Percentiles rank a stretch among this genome's conserved stretches.
These are phyloP conservation scores for Cucurbita ficifolia DNA, from an alignment of 306 rosid genomes.

Conservation along the genomic window DNA sequence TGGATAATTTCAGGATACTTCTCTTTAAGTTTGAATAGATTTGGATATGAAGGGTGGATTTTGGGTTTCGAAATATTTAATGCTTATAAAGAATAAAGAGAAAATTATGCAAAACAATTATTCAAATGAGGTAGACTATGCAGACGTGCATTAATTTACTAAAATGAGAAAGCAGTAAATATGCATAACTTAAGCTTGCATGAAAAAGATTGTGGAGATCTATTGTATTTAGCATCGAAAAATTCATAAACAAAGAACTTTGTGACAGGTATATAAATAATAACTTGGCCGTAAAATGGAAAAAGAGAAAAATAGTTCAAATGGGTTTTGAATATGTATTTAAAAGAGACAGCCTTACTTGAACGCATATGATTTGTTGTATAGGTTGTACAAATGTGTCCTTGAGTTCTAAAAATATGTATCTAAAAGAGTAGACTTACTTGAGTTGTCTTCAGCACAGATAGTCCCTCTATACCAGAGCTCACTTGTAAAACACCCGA, in stretches of 20 bases:
- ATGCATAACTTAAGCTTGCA: not conserved
- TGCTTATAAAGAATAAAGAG: not conserved
- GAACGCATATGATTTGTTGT: not conserved
- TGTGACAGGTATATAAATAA: too few species aligned
- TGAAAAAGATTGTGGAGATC: not conserved
- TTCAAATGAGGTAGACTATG: not conserved
- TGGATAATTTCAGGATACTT: not conserved
- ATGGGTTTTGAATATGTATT: not conserved
- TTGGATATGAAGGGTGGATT: not conserved
- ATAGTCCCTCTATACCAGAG: slow-evolving; percentile 75
- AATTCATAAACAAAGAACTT: not conserved
- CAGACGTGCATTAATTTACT: not conserved
- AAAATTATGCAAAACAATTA: not conserved
- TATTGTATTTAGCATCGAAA: not conserved
- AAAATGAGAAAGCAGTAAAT: not conserved
- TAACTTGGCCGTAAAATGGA: too few species aligned
- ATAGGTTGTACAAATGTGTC: not conserved
- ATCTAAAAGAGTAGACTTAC: slow-evolving; percentile 14
- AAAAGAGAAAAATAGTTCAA: too few species aligned
- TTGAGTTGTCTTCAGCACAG: slow-evolving; percentile 76
- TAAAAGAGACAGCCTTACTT: not conserved
- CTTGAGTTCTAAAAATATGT: not conserved
- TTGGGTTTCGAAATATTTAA: not conserved
- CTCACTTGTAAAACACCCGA: slow-evolving; percentile 52
- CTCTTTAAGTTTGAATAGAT: not conserved